These are phyloP conservation scores for Pulveroboletus sp. DNA, from an alignment of 768 basidiomycete genomes.

Conservation along the genomic window DNA sequence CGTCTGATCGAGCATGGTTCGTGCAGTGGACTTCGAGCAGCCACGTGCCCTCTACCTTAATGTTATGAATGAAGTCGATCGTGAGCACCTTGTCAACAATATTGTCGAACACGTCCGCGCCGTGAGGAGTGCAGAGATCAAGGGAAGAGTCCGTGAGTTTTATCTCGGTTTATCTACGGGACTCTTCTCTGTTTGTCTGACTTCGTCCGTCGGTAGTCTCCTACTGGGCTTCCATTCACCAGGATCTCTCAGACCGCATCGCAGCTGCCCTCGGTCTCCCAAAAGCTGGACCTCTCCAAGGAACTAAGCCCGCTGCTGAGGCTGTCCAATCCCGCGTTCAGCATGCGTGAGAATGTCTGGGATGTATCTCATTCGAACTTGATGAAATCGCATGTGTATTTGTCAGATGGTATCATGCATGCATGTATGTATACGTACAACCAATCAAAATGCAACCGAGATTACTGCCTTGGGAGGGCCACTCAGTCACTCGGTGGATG, in stretches of 20 bases:
- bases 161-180: background rate
- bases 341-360: constrained; percentile 2
- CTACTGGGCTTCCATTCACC: constrained; percentile 78
- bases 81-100: constrained; percentile 65
- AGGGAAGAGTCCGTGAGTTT: constrained; percentile 62
- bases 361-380: background rate
- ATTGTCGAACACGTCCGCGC: constrained; percentile 58
- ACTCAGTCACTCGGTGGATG: too few species aligned
- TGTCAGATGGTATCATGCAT: too few species aligned
- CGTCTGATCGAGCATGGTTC: background rate
- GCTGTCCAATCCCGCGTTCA: constrained; percentile 48
- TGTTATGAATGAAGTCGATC: constrained; percentile 63
- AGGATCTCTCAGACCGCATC: constrained; percentile 70
- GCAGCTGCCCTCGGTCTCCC: constrained; percentile 69
- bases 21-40: constrained; percentile 79
- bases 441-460: too few species aligned
- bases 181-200: constrained; percentile 1
- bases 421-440: too few species aligned
- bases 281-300: constrained; percentile 54
- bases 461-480: too few species aligned
- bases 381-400: constrained; percentile 3
- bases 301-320: constrained; percentile 53
- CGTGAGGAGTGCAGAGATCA: constrained; percentile 61
- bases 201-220: constrained; percentile 47
- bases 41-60: constrained; percentile 66